Percentiles rank a stretch among this genome's conserved stretches.
Conservation (phyloP, 1,284 basidiomycete genomes). For the Ustilago sp. region DNA sequence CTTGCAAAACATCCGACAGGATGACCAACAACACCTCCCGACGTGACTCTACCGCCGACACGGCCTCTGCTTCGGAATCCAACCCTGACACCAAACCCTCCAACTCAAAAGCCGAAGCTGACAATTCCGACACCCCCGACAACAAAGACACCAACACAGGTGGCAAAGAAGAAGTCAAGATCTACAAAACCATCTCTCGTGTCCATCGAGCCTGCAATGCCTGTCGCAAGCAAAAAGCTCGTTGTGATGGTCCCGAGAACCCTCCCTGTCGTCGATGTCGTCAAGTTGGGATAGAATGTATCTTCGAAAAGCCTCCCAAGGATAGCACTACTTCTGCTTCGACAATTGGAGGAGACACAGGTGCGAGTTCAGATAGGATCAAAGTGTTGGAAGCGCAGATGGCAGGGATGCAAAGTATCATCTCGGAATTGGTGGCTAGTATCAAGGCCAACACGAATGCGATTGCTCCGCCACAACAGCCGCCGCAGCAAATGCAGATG, state of each 20-base stretch:
- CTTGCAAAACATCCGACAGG: neutral
- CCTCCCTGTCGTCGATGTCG: slow-evolving; percentile 89
- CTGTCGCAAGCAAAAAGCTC: slow-evolving; percentile 55
- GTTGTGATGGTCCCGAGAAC: slow-evolving; percentile 70
- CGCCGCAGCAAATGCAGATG: slow-evolving; percentile 5
- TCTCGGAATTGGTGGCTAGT: slow-evolving; percentile 44
- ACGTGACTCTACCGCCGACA: slow-evolving; percentile 4
- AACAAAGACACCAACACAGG: slow-evolving; percentile 18
- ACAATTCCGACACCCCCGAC: slow-evolving; percentile 15
- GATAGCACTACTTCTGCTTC: slow-evolving; percentile 71
- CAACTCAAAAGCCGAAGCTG: neutral
- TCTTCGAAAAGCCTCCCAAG: slow-evolving; percentile 93
- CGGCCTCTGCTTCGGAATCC: slow-evolving; percentile 12
- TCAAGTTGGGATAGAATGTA: slow-evolving; percentile 81
- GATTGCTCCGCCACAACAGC: slow-evolving; percentile 16
- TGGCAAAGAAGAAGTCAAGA: slow-evolving; percentile 29
- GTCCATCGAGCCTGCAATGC: slow-evolving; percentile 55
- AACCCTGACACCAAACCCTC: neutral
- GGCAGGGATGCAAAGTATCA: slow-evolving; percentile 47
- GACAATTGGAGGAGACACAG: slow-evolving; percentile 70
- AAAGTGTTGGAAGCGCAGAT: slow-evolving; percentile 38
- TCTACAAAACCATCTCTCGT: slow-evolving; percentile 52
- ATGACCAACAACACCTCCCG: slow-evolving; percentile 20
- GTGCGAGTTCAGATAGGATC: slow-evolving; percentile 69
- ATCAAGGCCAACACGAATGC: slow-evolving; percentile 49